A percentile compares a stretch with the other conserved stretches of the same genome.
These are phyloP conservation scores for Monosporascus sp. DNA, from an alignment of 2,329 filamentous ascomycete genomes.

Conservation along the genomic window DNA sequence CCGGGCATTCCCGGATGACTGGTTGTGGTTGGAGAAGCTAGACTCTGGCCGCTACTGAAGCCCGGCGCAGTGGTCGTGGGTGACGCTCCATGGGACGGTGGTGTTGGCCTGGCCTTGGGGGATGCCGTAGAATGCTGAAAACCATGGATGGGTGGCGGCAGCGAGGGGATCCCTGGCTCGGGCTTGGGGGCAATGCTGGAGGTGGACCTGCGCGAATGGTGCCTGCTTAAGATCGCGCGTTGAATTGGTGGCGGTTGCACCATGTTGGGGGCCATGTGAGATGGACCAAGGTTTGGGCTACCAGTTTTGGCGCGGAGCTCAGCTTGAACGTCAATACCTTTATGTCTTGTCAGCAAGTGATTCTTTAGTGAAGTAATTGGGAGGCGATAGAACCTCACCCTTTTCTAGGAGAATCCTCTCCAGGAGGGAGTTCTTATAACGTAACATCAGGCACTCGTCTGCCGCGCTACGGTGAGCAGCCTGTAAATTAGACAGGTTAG, in stretches of 20 bases:
- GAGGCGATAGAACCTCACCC: slow-evolving; percentile 47
- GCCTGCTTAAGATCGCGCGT: slow-evolving; percentile 74
- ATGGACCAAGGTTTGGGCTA: slow-evolving; percentile 72
- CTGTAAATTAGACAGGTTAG: slow-evolving; percentile 86
- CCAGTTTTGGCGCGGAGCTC: slow-evolving; percentile 90
- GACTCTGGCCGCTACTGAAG: slow-evolving; percentile 32
- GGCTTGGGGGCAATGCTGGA: slow-evolving; percentile 72
- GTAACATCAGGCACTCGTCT: slow-evolving; percentile 95
- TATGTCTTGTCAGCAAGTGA: neutral
- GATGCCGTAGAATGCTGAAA: slow-evolving; percentile 53
- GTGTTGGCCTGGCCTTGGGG: slow-evolving; percentile 73
- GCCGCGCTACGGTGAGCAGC: slow-evolving; percentile 90
- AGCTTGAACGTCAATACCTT: slow-evolving; percentile 62
- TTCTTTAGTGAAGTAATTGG: neutral
- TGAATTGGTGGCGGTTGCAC: slow-evolving; percentile 74
- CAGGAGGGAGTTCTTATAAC: slow-evolving; percentile 95
- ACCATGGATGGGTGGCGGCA: slow-evolving; percentile 41
- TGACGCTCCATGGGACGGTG: slow-evolving; percentile 67
- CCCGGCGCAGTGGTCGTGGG: slow-evolving; percentile 44
- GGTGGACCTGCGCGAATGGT: slow-evolving; percentile 64
- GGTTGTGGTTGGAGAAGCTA: slow-evolving; percentile 39
- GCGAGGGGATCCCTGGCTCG: slow-evolving; percentile 45
- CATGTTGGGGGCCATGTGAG: slow-evolving; percentile 60
- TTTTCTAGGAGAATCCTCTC: slow-evolving; percentile 96
- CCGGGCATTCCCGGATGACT: slow-evolving; percentile 43